Conservation (phyloP, 441 rosid species). For the Pelargonium myrrhifolium region DNA sequence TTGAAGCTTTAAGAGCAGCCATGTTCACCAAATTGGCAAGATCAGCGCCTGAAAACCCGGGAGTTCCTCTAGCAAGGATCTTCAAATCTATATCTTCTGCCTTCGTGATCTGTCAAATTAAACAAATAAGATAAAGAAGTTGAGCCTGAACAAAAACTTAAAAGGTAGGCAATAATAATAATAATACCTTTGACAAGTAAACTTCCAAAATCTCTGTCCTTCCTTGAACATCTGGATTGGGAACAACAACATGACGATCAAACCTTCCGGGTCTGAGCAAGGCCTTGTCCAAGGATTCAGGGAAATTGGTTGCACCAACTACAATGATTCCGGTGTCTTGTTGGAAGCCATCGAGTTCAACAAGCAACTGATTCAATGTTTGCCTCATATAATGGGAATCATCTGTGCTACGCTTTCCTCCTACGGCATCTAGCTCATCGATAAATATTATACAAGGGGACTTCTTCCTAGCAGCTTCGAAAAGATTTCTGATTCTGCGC, state of each 20-base stretch:
- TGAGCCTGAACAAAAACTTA: too few relatives aligned
- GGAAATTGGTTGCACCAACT: slow-evolving; percentile 89
- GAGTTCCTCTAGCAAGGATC: slow-evolving; percentile 92
- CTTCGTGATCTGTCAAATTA: slow-evolving; percentile 49
- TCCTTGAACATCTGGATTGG: slow-evolving; percentile 93
- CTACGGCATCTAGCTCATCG: slow-evolving; percentile 93
- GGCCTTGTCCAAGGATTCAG: slow-evolving; percentile 91
- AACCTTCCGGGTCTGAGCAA: slow-evolving; percentile 92
- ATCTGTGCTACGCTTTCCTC: slow-evolving; percentile 82
- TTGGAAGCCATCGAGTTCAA: slow-evolving; percentile 92
- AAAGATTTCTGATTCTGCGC: slow-evolving; percentile 84
- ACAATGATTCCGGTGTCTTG: slow-evolving; percentile 95
- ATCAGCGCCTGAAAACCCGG: slow-evolving; percentile 96
- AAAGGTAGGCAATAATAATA: too few relatives aligned
- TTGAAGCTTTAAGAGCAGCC: slow-evolving; percentile 96
- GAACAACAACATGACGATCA: slow-evolving; percentile 91
- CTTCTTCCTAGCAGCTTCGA: slow-evolving; percentile 87
- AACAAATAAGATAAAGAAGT: too few relatives aligned
- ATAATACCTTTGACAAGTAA: slow-evolving; percentile 76
- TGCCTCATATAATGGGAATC: slow-evolving; percentile 93
- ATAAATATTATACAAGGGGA: slow-evolving; percentile 90
- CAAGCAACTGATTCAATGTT: slow-evolving; percentile 89
- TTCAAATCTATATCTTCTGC: slow-evolving; percentile 84
- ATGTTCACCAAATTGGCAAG: slow-evolving; percentile 79
- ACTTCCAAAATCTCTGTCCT: slow-evolving; percentile 83